Conservation (phyloP, 2,329 filamentous ascomycete species). For the Trichothecium sympodiale region DNA sequence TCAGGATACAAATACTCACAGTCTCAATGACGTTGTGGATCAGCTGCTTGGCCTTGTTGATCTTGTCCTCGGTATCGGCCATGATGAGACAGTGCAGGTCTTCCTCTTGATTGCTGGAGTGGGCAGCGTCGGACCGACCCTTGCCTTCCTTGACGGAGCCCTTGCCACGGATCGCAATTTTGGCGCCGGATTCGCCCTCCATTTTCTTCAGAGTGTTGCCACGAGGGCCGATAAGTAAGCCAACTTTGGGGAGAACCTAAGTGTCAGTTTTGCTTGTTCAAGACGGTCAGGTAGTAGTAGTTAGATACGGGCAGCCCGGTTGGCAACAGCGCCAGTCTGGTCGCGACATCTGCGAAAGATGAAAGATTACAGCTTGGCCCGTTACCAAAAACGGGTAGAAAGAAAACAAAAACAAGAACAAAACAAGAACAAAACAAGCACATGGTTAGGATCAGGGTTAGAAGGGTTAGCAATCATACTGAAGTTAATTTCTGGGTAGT, state of each 20-base stretch:
- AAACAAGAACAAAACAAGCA: conserved; percentile 14
- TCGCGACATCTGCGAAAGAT: no score
- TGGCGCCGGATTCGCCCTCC: conserved; percentile 93
- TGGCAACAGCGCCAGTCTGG: no score
- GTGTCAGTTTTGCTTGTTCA: conserved; percentile 62
- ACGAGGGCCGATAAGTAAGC: conserved; percentile 99
- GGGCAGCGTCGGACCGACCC: conserved; percentile 94
- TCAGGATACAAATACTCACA: conserved; percentile 42
- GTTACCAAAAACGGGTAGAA: conserved; percentile 1
- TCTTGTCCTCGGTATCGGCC: conserved; percentile 98
- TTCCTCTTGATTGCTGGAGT: conserved; percentile 99
- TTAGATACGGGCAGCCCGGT: no score
- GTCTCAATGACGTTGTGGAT: conserved; percentile 99
- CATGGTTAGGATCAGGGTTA: conserved; percentile 51
- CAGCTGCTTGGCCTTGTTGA: conserved; percentile 96
- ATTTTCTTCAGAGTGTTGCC: conserved; percentile 99
- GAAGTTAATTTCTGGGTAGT: conserved; percentile 99
- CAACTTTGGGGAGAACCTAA: conserved; percentile 88
- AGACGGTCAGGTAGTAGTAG: no score
- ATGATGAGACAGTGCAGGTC: conserved; percentile 98
- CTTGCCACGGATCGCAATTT: conserved; percentile 99
- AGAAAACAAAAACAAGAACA: conserved; percentile 5
- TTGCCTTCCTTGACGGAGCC: conserved; percentile 99
- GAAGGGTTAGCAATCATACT: conserved; percentile 99
- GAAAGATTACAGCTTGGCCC: no score